Percentiles rank a stretch among this genome's conserved stretches.
Conservation (phyloP, 1,139 yeast genomes). For the Hemisphaericaspora subhashii region DNA sequence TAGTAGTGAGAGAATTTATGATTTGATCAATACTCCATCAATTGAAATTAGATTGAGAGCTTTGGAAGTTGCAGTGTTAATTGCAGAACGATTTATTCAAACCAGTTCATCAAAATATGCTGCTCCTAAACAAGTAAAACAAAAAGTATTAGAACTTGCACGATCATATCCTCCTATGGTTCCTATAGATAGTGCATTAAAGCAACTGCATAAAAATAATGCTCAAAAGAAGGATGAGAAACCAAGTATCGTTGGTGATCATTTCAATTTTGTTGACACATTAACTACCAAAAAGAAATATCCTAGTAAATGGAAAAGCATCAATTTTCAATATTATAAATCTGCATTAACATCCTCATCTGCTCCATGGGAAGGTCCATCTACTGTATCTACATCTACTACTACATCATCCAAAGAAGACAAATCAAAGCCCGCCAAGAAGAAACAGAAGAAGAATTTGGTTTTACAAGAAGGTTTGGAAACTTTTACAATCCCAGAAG, state of each 20-base stretch:
- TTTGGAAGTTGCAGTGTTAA: conserved; percentile 58
- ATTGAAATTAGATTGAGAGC: conserved; percentile 62
- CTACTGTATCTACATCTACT: neutral
- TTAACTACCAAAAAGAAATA: conserved; percentile 45
- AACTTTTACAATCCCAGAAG: conserved; percentile 46
- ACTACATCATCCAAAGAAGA: conserved; percentile 3
- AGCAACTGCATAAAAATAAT: conserved; percentile 16
- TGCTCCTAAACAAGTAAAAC: conserved; percentile 44
- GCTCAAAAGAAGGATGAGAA: conserved; percentile 13
- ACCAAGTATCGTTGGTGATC: conserved; percentile 41
- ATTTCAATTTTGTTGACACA: conserved; percentile 55
- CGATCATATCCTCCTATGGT: conserved; percentile 53
- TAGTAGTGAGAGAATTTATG: conserved; percentile 62
- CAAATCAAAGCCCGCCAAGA: conserved; percentile 10
- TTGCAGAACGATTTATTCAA: conserved; percentile 58
- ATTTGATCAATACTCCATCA: conserved; percentile 60
- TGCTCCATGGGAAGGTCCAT: conserved; percentile 3
- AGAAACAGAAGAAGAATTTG: conserved; percentile 11
- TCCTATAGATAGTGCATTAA: conserved; percentile 40
- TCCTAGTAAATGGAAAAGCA: conserved; percentile 58
- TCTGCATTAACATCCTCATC: conserved; percentile 14
- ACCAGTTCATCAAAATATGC: conserved; percentile 42
- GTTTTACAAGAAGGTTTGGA: conserved; percentile 43
- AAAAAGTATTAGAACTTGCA: conserved; percentile 52
- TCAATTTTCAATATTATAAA: conserved; percentile 58